These are phyloP conservation scores for Russula vinacea DNA, from an alignment of 768 basidiomycete species.

Conservation along the genomic window DNA sequence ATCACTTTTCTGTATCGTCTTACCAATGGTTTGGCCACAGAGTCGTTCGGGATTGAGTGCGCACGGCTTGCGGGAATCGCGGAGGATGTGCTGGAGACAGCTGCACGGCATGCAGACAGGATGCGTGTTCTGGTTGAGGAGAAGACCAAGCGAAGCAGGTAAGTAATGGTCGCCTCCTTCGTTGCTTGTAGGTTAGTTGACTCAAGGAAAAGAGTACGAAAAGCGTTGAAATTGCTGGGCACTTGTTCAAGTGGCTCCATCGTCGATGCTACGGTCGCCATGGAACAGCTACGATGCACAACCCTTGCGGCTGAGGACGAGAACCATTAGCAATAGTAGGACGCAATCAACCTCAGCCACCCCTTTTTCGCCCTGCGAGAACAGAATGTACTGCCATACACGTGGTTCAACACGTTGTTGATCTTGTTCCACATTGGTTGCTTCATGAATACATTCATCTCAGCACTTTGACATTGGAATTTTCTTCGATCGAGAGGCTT, in stretches of 20 bases:
- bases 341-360: background rate
- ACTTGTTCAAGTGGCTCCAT: constrained; percentile 7
- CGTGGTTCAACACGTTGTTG: background rate
- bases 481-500: no score
- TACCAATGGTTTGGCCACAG: constrained; percentile 66
- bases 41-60: constrained; percentile 92
- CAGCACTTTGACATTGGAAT: no score
- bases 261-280: background rate
- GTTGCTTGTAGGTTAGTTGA: constrained; percentile 1
- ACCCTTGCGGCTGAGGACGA: background rate
- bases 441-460: no score
- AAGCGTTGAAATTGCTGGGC: constrained; percentile 18
- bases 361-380: background rate
- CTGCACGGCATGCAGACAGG: constrained; percentile 48
- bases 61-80: constrained; percentile 84
- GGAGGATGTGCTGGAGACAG: constrained; percentile 59
- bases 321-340: background rate
- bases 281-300: constrained; percentile 6
- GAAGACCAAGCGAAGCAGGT: constrained; percentile 53
- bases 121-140: constrained; percentile 55
- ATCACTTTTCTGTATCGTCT: constrained; percentile 87
- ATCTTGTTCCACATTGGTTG: background rate
- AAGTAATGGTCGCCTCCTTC: background rate
- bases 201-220: constrained; percentile 13
- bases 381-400: background rate